A percentile compares a stretch with the other conserved stretches of the same genome.
Conservation (phyloP, 1,139 yeast genomes). For the Saccharomyces hybrid region DNA sequence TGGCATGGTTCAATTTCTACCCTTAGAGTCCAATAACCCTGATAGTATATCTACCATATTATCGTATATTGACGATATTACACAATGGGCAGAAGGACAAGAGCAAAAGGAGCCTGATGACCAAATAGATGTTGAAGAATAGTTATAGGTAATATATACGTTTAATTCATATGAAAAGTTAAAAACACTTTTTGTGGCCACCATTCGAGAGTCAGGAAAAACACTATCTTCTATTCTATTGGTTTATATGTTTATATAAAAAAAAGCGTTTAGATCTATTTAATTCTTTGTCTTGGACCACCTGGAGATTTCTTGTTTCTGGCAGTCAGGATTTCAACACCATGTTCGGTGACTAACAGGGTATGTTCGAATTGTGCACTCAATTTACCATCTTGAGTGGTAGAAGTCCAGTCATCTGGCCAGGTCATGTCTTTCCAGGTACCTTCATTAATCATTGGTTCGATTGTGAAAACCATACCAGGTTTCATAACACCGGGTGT, state of each 20-base stretch:
- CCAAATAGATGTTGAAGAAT: slow-evolving; percentile 52
- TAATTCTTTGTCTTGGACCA: slow-evolving; percentile 63
- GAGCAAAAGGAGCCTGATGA: slow-evolving; percentile 95
- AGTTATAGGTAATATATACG: not conserved
- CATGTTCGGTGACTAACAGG: slow-evolving; percentile 83
- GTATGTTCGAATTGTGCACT: slow-evolving; percentile 97
- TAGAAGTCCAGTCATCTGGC: slow-evolving; percentile 98
- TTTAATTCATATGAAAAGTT: not conserved
- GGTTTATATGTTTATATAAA: not conserved
- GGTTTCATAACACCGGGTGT: slow-evolving; percentile 91
- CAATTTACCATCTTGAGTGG: slow-evolving; percentile 76
- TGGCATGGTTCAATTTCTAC: slow-evolving; percentile 96
- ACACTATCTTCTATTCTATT: not conserved
- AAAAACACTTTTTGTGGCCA: too few species aligned
- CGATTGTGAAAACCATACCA: slow-evolving; percentile 95
- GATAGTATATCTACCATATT: slow-evolving; percentile 76
- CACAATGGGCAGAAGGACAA: slow-evolving; percentile 95
- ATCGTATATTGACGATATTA: slow-evolving; percentile 90
- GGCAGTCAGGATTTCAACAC: slow-evolving; percentile 86
- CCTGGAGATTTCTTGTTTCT: slow-evolving; percentile 78
- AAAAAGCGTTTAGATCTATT: slow-evolving; percentile 13
- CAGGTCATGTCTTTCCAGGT: slow-evolving; percentile 71
- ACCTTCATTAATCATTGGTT: slow-evolving; percentile 96
- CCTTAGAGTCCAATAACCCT: slow-evolving; percentile 75
- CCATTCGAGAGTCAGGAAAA: too few species aligned